Evolutionary conservation across 345 rosid species (phyloP).

Genomic region (Trapa incisa): DNA sequence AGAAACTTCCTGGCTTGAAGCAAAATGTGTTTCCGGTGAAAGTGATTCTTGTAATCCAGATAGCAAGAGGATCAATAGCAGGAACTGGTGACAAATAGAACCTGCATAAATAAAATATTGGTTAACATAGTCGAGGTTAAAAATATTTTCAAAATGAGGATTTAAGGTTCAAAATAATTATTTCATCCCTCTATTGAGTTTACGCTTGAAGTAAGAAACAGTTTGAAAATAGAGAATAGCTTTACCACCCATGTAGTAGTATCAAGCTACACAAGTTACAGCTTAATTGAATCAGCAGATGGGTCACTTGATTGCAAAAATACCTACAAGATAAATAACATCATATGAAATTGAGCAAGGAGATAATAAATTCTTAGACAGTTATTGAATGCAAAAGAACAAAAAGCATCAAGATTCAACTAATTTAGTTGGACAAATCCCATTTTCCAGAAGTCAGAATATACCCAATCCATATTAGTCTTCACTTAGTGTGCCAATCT

Average conservation of each 20-base stretch:
- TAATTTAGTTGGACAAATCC: background rate
- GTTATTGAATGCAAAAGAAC: background rate
- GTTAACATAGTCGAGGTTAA: conserved; percentile 10
- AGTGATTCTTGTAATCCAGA: conserved; percentile 55
- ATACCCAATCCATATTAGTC: background rate
- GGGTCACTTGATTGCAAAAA: background rate
- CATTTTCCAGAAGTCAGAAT: background rate
- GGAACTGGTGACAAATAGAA: conserved; percentile 33
- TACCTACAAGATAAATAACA: background rate
- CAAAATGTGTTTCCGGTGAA: conserved; percentile 24
- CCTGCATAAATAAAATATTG: conserved; percentile 36
- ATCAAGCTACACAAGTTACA: conserved; percentile 31
- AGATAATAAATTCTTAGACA: background rate
- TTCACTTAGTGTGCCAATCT: background rate
- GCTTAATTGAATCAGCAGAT: conserved; percentile 1
- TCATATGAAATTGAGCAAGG: background rate
- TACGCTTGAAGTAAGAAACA: conserved; percentile 34
- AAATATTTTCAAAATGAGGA: too few species aligned
- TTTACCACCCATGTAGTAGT: conserved; percentile 35
- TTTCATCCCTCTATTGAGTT: conserved; percentile 2
- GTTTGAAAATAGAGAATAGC: conserved; percentile 34
- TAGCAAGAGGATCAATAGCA: conserved; percentile 54
- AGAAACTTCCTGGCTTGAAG: conserved; percentile 36
- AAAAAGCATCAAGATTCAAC: background rate
- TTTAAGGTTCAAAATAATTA: background rate